Base-by-base conservation (phyloP, 2,329 filamentous ascomycete species). In the Pseudogymnoascus sp. region DNA sequence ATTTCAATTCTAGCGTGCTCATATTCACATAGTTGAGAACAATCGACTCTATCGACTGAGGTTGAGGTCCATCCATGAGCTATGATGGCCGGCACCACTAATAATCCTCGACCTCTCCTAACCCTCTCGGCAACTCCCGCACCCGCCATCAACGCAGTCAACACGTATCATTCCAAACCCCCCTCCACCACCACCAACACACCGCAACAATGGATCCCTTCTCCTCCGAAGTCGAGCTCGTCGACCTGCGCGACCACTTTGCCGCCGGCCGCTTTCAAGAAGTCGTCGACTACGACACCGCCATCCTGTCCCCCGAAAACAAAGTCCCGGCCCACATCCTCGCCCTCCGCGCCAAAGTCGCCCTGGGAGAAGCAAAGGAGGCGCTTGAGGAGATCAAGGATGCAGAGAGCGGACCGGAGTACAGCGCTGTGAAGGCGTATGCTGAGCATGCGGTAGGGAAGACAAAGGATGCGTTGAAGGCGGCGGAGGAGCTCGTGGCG, bases 241-340 rank as follows among this genome's bases (percentile, higher is more conserved):
- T 89, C 75, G 89, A 87, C 77, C 83, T 89, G 68, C 85, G 88
- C 79, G 88, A 84, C 76, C 76, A 85, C 77, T 89, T 89, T 78
- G 83, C 88, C 75, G 85, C 88, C 76, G 92, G 90, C 73, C 93
- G 96, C 81, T 96, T 91, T 82, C 84, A 90, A 73, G 82, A 88
- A 73, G 93, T 96, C 67, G 77, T 96, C 76, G 89, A 95, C 78
- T 96, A 92, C 78, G 89, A 96, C 76, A 89, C 87, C 46, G 86
- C 89, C 5, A 81, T 87, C 65, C 89, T 97, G 73, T 95, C 90
- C 50, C 70, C 87, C 67, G 86, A 89, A 71, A 97, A 97, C 78
- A 81, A 82, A 56, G 81, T 92, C 12, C 85, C 91, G 44, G 89
- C 90, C 42, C 87, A 87, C 64, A 79, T 96, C 50, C 85, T 97